Base-by-base conservation (phyloP, 192 early-diverging fungal genomes). In the Diversispora epigaea region DNA sequence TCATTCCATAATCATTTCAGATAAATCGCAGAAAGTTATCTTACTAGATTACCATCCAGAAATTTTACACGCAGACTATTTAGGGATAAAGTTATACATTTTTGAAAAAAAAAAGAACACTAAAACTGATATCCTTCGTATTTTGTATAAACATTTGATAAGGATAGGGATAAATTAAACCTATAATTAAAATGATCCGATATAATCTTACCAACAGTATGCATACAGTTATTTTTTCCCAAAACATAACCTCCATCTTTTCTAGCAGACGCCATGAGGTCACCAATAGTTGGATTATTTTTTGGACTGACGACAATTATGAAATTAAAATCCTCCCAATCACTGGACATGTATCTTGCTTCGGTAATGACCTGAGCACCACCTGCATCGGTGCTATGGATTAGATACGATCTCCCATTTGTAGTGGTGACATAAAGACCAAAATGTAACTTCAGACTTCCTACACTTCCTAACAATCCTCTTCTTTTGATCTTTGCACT, bases 271-370 rank as follows among this genome's bases (percentile, higher is more conserved):
- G 40, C 15, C 64, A 66, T 66, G 40, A 66, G 41, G 41, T 11
- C 41, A 21, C 64, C 64, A 66, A 66, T 41, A 44, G 64, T 66
- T 66, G 40, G 7, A 44, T 66, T 44, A 46, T 21, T 21, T 12
- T 21, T 66, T 44, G 64, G 64, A 2, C 25, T 32, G 25, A 1
- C 2, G 25, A 32, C 2, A 14, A 44, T 21, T 14, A 40, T 9
- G 1, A 17, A 12, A 19, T 46, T 15, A 15, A 44, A 7, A 66
- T 32, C 0, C 8, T 66, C 4, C 64, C 64, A 66, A 66, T 66
- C 44, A 45, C 44, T 66, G 22, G 7, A 44, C 64, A 66, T 66
- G 64, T 66, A 41, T 66, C 64, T 66, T 66, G 64, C 64, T 6
- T 66, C 64, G 44, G 64, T 66, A 66, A 66, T 43, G 21, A 66